A percentile compares a stretch with the other conserved stretches of the same genome.
phyloP scores from a whole-genome alignment of 2,329 filamentous ascomycete species.

The Phoma herbarum region DNA sequence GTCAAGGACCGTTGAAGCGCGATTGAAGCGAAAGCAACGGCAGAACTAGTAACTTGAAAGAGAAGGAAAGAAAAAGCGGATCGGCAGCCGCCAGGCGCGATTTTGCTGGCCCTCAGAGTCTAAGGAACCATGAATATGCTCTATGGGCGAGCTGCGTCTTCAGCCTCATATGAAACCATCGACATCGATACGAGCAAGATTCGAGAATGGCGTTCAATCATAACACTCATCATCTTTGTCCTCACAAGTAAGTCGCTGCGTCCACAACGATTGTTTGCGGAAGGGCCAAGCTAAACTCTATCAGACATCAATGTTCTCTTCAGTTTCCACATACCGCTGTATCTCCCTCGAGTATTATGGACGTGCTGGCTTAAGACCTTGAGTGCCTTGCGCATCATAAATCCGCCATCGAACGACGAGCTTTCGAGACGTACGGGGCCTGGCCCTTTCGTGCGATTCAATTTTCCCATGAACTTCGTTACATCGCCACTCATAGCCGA shows the following conservation, averaged over 20 bases:
- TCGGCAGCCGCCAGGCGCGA: background rate
- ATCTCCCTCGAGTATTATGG: slow-evolving; percentile 62
- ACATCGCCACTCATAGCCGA: slow-evolving; percentile 76
- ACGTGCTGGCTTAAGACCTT: slow-evolving; percentile 58
- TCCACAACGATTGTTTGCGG: background rate
- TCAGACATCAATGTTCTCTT: slow-evolving; percentile 74
- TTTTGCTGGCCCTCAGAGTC: background rate
- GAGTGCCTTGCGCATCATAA: slow-evolving; percentile 62
- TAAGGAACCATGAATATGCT: background rate
- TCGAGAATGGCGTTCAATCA: slow-evolving; percentile 71
- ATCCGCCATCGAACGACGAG: slow-evolving; percentile 44
- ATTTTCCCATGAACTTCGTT: slow-evolving; percentile 74
- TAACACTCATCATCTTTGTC: slow-evolving; percentile 74
- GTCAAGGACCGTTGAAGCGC: background rate
- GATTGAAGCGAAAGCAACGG: background rate
- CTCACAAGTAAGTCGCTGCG: slow-evolving; percentile 69
- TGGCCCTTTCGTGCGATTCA: slow-evolving; percentile 59
- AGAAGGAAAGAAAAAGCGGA: background rate
- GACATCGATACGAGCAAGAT: slow-evolving; percentile 61
- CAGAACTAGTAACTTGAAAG: background rate
- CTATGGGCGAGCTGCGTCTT: background rate
- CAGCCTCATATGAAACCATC: slow-evolving; percentile 1
- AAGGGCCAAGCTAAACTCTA: background rate
- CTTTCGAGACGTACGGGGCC: slow-evolving; percentile 36
- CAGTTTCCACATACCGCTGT: slow-evolving; percentile 71